phyloP scores from a whole-genome alignment of 805 yeast species.

The Huiozyma naganishii region DNA sequence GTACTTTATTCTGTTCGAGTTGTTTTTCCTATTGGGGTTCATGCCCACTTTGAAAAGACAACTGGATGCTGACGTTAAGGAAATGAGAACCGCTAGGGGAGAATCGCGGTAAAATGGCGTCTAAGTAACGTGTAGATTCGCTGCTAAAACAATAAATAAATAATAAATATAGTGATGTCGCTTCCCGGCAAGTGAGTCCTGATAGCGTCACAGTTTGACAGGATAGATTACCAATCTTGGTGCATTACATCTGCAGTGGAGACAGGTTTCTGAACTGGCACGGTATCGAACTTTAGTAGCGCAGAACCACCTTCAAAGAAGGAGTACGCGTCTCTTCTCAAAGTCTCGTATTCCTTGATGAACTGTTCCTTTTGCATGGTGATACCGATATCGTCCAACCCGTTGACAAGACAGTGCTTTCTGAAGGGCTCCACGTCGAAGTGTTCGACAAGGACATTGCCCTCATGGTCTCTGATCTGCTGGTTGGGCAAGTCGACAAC shows the following conservation, averaged over 20 bases:
- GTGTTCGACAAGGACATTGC: constrained; percentile 65
- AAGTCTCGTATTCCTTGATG: constrained; percentile 63
- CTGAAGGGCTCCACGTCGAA: constrained; percentile 88
- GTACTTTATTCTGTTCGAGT: constrained; percentile 72
- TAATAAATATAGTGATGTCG: background rate
- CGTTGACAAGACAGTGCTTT: constrained; percentile 89
- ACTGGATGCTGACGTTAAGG: constrained; percentile 3
- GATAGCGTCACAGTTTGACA: too few species aligned
- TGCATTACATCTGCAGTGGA: constrained; percentile 7
- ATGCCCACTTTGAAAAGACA: constrained; percentile 29
- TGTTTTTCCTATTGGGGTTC: constrained; percentile 58
- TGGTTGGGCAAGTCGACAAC: constrained; percentile 83
- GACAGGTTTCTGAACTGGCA: constrained; percentile 3
- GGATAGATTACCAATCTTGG: constrained; percentile 9
- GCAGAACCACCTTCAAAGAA: constrained; percentile 87
- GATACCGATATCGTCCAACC: constrained; percentile 94
- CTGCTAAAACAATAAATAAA: constrained; percentile 1
- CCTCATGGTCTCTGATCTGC: constrained; percentile 55
- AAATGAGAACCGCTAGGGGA: background rate
- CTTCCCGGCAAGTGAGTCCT: background rate
- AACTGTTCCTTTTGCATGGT: constrained; percentile 81
- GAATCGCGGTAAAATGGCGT: background rate
- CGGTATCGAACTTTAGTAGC: constrained; percentile 28
- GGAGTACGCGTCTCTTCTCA: constrained; percentile 71
- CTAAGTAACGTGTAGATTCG: too few species aligned